phyloP scores from a whole-genome alignment of 352 stramenopile genomes.

The Globisporangium polare region DNA sequence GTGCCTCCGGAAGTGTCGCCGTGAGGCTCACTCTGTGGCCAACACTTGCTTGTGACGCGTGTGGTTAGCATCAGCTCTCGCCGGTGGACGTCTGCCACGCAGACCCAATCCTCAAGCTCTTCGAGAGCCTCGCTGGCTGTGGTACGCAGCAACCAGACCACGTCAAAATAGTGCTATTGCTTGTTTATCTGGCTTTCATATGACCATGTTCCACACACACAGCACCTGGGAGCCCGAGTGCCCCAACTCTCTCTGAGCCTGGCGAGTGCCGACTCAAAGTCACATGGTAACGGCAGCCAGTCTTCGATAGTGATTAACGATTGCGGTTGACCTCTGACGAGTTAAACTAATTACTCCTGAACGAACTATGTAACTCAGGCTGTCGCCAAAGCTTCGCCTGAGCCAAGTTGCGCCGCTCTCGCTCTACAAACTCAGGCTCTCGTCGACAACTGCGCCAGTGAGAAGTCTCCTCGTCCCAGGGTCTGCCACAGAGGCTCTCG shows the following conservation, averaged over 20 bases:
- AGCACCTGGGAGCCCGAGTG: conserved; percentile 33
- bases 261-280: conserved; percentile 25
- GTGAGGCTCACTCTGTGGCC: not conserved
- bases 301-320: not conserved
- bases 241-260: conserved; percentile 18
- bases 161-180: not conserved
- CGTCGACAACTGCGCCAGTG: not conserved
- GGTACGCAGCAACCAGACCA: conserved; percentile 20
- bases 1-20: too few relatives aligned
- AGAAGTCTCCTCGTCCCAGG: conserved; percentile 29
- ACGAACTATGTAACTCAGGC: conserved; percentile 19
- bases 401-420: conserved; percentile 59
- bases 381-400: conserved; percentile 20
- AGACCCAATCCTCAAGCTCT: conserved; percentile 38
- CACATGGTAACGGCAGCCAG: conserved; percentile 24
- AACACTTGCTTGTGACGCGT: not conserved
- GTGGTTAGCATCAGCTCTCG: conserved; percentile 46
- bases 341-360: not conserved
- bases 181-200: not conserved
- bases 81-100: conserved; percentile 55
- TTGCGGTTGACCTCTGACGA: not conserved
- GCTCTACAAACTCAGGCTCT: conserved; percentile 55
- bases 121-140: conserved; percentile 34
- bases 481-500: conserved; percentile 20
- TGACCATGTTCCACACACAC: not conserved